Evolutionary conservation across 2,329 filamentous ascomycete genomes (phyloP).

Genomic region (Trichoderma brevicompactum): DNA sequence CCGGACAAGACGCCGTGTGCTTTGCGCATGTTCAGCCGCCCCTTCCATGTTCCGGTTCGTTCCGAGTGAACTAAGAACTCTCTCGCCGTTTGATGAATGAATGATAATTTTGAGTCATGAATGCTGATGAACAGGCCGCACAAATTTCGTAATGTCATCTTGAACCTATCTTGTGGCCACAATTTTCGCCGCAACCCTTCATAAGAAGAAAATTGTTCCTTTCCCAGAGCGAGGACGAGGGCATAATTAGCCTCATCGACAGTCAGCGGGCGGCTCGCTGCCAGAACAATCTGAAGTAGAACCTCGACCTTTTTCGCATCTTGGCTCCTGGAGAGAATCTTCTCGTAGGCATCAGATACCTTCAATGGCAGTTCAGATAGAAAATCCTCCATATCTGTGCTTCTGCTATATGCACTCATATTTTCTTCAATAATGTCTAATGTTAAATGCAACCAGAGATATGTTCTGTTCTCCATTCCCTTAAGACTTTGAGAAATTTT

Average conservation of each 20-base stretch:
- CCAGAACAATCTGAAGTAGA: constrained; percentile 17
- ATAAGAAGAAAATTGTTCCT: background rate
- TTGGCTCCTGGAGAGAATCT: constrained; percentile 32
- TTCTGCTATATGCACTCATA: constrained; percentile 27
- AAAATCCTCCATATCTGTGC: constrained; percentile 25
- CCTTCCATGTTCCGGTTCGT: constrained; percentile 4
- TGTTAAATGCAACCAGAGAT: constrained; percentile 46
- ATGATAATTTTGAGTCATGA: constrained; percentile 11
- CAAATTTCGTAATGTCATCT: constrained; percentile 1
- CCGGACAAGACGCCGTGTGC: constrained; percentile 10
- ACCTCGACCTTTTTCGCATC: background rate
- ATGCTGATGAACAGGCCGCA: constrained; percentile 25
- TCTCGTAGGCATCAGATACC: constrained; percentile 37
- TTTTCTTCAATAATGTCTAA: constrained; percentile 40
- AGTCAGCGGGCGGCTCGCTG: constrained; percentile 15
- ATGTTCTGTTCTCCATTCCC: constrained; percentile 42
- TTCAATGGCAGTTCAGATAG: constrained; percentile 32
- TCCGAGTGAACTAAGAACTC: constrained; percentile 26
- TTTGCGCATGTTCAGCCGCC: background rate
- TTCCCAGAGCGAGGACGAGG: background rate
- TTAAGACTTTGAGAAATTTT: constrained; percentile 38
- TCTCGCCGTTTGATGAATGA: constrained; percentile 24
- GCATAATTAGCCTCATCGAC: constrained; percentile 22
- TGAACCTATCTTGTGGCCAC: constrained; percentile 12
- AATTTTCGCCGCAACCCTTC: background rate